Conservation (phyloP, 1,284 basidiomycete species). For the Ustilago esculenta region DNA sequence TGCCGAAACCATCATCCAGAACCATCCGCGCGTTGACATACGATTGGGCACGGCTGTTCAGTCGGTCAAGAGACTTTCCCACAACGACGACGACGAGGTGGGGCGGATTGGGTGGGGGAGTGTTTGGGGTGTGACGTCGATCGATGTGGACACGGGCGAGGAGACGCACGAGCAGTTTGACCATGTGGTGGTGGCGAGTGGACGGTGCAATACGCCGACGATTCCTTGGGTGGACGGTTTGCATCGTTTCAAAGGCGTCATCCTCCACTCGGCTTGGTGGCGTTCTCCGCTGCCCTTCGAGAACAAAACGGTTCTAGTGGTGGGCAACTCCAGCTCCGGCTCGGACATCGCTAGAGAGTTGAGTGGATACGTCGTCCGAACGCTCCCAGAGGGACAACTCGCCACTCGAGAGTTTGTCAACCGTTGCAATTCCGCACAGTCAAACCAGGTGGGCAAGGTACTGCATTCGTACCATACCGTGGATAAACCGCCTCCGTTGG, state of each 20-base stretch:
- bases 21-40: slow-evolving; percentile 44
- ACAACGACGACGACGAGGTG: neutral
- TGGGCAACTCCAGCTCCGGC: slow-evolving; percentile 71
- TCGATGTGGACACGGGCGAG: slow-evolving; percentile 1
- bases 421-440: neutral
- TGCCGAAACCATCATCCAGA: slow-evolving; percentile 45
- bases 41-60: slow-evolving; percentile 67
- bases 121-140: slow-evolving; percentile 27
- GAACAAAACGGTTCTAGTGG: slow-evolving; percentile 69
- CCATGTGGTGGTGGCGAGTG: slow-evolving; percentile 67
- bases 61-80: slow-evolving; percentile 31
- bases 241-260: slow-evolving; percentile 66
- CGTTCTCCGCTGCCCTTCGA: slow-evolving; percentile 63
- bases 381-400: slow-evolving; percentile 24
- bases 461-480: slow-evolving; percentile 50
- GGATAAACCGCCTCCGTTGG: slow-evolving; percentile 54
- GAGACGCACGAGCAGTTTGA: slow-evolving; percentile 31
- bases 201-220: slow-evolving; percentile 70
- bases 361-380: slow-evolving; percentile 48
- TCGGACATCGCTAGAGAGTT: slow-evolving; percentile 71
- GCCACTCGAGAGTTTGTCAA: slow-evolving; percentile 24
- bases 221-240: slow-evolving; percentile 69
- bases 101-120: slow-evolving; percentile 45
- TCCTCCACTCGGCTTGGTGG: slow-evolving; percentile 70
- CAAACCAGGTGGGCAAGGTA: slow-evolving; percentile 13